Conservation (phyloP, 2,329 filamentous ascomycete species). For the Hypoxylon sp. region DNA sequence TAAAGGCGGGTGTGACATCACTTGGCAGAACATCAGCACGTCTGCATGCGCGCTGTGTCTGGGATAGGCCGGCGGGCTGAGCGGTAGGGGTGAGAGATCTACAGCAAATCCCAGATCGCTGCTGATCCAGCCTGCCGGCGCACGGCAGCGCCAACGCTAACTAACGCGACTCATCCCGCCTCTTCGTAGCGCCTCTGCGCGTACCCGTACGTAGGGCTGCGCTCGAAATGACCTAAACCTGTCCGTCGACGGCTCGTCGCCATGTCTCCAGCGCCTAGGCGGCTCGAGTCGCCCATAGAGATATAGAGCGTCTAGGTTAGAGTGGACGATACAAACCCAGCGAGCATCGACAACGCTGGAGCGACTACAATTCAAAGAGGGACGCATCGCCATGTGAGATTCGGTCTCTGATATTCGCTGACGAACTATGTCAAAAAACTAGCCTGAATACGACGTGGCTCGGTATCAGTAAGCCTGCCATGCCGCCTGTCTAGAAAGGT, state of each 20-base stretch:
- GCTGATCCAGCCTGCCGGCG: conserved; percentile 21
- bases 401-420: conserved; percentile 6
- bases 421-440: conserved; percentile 6
- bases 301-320: too few relatives aligned
- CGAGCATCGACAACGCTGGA: background rate
- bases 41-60: too few relatives aligned
- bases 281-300: too few relatives aligned
- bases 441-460: too few relatives aligned
- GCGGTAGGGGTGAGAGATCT: conserved; percentile 14
- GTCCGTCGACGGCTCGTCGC: background rate
- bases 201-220: conserved; percentile 33
- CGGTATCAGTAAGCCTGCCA: too few relatives aligned
- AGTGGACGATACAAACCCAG: too few relatives aligned
- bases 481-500: too few relatives aligned
- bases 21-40: too few relatives aligned
- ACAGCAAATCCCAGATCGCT: conserved; percentile 25
- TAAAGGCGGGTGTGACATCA: conserved; percentile 23
- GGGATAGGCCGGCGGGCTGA: too few relatives aligned
- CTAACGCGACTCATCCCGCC: conserved; percentile 21
- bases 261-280: background rate
- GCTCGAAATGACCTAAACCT: background rate
- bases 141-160: conserved; percentile 26
- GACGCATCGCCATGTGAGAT: background rate
- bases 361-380: background rate
- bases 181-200: conserved; percentile 30